A percentile compares a stretch with the other conserved stretches of the same genome.
Evolutionary conservation across 345 rosid species (phyloP).

Genomic region (Gossypium bickii): DNA sequence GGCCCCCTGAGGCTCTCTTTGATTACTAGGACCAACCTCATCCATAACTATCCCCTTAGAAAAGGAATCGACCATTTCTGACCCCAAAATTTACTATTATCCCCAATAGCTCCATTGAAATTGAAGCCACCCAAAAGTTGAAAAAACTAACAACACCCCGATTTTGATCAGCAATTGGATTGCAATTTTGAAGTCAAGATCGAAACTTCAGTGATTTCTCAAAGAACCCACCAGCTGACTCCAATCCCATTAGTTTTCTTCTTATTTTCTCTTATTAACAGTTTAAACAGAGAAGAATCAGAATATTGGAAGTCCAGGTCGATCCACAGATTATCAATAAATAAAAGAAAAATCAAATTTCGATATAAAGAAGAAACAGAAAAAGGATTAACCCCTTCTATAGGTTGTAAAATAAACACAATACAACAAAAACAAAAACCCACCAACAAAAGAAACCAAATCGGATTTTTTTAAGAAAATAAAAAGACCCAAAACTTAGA

Average conservation of each 20-base stretch:
- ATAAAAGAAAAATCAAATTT: constrained; percentile 7
- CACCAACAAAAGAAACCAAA: not conserved
- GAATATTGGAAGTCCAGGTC: constrained; percentile 32
- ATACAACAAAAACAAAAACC: not conserved
- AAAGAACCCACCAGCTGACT: constrained; percentile 54
- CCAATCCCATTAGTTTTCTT: constrained; percentile 42
- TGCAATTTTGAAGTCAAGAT: constrained; percentile 21
- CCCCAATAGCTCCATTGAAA: constrained; percentile 34
- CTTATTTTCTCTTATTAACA: constrained; percentile 42
- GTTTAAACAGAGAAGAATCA: constrained; percentile 23
- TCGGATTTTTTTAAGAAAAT: not conserved
- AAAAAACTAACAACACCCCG: not conserved
- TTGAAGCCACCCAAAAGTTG: constrained; percentile 11
- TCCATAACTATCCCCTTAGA: constrained; percentile 44
- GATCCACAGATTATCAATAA: constrained; percentile 35
- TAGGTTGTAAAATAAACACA: not conserved
- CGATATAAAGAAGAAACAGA: not conserved
- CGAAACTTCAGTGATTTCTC: constrained; percentile 21
- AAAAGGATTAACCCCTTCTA: not conserved
- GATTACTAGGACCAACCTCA: constrained; percentile 48
- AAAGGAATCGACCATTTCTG: constrained; percentile 32
- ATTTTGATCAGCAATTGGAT: constrained; percentile 29
- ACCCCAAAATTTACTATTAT: constrained; percentile 27
- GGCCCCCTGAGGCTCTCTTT: constrained; percentile 30
- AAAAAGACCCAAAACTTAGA: constrained; percentile 1